A percentile compares a stretch with the other conserved stretches of the same genome.
Evolutionary conservation across 2,329 filamentous ascomycete genomes (phyloP).

Genomic region (Alternaria alternata): DNA sequence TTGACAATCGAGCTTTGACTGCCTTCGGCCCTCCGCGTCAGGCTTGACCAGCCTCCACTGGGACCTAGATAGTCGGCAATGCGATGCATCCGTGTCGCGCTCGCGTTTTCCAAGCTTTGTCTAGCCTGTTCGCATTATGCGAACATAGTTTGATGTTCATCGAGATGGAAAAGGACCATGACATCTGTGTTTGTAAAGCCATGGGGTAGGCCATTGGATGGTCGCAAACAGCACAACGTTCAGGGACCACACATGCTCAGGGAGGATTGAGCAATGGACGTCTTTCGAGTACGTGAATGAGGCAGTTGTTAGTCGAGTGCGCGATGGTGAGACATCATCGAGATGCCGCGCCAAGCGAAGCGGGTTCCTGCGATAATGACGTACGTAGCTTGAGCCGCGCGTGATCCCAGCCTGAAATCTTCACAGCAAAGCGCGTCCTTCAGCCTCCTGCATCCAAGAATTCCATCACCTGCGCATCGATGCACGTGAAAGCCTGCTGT

Average conservation of each 20-base stretch:
- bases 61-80: not conserved
- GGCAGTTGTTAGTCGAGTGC: not conserved
- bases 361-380: constrained; percentile 16
- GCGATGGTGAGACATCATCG: not conserved
- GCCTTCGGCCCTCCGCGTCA: not conserved
- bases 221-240: not conserved
- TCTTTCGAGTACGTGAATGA: not conserved
- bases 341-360: constrained; percentile 9
- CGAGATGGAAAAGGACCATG: not conserved
- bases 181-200: not conserved
- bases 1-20: not conserved
- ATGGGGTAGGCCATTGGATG: not conserved
- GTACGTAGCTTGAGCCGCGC: constrained; percentile 11
- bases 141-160: not conserved
- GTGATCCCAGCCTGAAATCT: constrained; percentile 15
- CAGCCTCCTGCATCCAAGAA: constrained; percentile 2
- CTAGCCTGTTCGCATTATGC: constrained; percentile 1
- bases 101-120: not conserved
- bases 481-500: constrained; percentile 20
- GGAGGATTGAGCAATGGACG: not conserved
- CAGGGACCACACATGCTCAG: not conserved
- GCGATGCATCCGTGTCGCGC: not conserved
- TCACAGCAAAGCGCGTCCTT: constrained; percentile 1
- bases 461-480: constrained; percentile 8
- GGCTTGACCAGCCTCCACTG: not conserved